Percentiles rank a stretch among this genome's conserved stretches.
Evolutionary conservation across 2,329 filamentous ascomycete genomes (phyloP).

Genomic region (Hysterium pulicare): DNA sequence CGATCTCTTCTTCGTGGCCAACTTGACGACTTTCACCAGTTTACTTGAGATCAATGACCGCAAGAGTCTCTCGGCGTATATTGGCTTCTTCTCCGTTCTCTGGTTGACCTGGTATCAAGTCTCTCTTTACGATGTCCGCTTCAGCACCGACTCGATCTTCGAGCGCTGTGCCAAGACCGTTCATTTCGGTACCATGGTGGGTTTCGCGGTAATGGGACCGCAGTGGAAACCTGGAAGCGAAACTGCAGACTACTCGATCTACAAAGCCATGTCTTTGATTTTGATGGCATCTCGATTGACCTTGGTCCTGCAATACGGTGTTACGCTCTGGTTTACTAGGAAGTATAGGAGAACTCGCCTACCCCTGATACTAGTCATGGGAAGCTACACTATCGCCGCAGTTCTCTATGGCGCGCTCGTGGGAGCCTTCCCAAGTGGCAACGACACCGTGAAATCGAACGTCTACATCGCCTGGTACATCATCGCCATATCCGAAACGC

Average conservation of each 20-base stretch:
- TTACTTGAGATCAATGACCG: constrained; percentile 54
- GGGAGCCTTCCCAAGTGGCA: constrained; percentile 20
- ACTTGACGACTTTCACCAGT: constrained; percentile 60
- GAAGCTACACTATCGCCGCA: constrained; percentile 30
- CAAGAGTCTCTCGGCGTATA: constrained; percentile 41
- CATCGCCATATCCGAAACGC: constrained; percentile 28
- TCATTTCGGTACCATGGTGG: constrained; percentile 63
- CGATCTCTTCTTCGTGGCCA: constrained; percentile 61
- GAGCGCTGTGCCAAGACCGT: constrained; percentile 57
- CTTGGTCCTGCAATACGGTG: constrained; percentile 37
- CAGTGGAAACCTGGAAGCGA: constrained; percentile 36
- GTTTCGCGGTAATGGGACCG: constrained; percentile 59
- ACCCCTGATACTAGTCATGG: constrained; percentile 33
- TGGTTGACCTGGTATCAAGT: constrained; percentile 69
- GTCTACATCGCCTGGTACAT: constrained; percentile 55
- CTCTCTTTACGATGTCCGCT: constrained; percentile 63
- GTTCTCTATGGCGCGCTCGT: constrained; percentile 33
- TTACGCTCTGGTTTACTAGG: constrained; percentile 33
- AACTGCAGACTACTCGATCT: constrained; percentile 42
- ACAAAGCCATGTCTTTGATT: constrained; percentile 37
- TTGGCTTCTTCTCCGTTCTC: constrained; percentile 56
- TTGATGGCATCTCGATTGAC: constrained; percentile 37
- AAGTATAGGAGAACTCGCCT: constrained; percentile 25
- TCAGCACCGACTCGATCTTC: constrained; percentile 62
- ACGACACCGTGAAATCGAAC: constrained; percentile 17